phyloP scores from a whole-genome alignment of 169 alveolate species.

The Plasmodium berghei region DNA sequence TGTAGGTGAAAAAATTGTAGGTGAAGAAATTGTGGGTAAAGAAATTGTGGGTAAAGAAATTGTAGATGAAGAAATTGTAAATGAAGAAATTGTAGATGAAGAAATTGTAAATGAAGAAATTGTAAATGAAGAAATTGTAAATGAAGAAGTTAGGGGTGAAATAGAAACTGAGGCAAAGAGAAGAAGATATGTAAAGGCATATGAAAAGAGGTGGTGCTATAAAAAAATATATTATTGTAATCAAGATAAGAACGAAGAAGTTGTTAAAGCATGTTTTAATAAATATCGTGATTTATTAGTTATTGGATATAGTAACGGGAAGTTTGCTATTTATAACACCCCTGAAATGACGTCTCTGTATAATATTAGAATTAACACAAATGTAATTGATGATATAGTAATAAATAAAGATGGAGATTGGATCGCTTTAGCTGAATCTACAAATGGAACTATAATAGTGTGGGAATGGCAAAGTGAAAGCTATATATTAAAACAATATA shows the following conservation, averaged over 20 bases:
- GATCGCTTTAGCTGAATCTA: constrained; percentile 92
- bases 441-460: constrained; percentile 90
- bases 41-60: background rate
- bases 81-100: too few relatives aligned
- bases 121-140: too few relatives aligned
- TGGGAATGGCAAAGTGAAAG: constrained; percentile 99
- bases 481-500: constrained; percentile 96
- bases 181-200: background rate
- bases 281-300: constrained; percentile 77
- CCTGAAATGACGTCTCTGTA: constrained; percentile 80
- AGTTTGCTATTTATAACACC: constrained; percentile 79
- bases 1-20: background rate
- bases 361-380: constrained; percentile 80
- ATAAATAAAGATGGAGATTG: constrained; percentile 90
- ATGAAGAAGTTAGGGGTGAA: too few relatives aligned
- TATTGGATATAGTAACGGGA: constrained; percentile 84
- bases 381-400: constrained; percentile 81
- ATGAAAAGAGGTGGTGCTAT: constrained; percentile 77
- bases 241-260: constrained; percentile 81
- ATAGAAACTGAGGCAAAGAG: background rate
- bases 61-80: too few relatives aligned
- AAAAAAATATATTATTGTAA: constrained; percentile 83
- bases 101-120: too few relatives aligned
- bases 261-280: constrained; percentile 77
- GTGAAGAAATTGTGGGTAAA: constrained; percentile 7